These are phyloP conservation scores for Ogataea polymorpha DNA, from an alignment of 805 yeast species.

Conservation along the genomic window DNA sequence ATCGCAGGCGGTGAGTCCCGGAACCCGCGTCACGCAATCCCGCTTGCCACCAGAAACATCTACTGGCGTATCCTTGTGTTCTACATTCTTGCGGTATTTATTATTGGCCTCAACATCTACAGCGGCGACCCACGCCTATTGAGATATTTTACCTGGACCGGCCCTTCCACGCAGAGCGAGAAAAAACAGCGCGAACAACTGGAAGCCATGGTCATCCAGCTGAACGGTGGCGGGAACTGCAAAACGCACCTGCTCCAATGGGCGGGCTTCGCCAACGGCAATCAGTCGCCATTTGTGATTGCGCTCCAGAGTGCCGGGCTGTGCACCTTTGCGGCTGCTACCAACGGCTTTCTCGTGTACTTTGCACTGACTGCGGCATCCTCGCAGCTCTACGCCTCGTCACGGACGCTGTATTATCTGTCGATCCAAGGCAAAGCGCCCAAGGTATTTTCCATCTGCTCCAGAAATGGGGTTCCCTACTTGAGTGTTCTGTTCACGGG, in stretches of 20 bases:
- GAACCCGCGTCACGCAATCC: slow-evolving; percentile 73
- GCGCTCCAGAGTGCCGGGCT: slow-evolving; percentile 52
- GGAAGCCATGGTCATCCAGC: slow-evolving; percentile 20
- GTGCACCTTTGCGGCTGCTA: slow-evolving; percentile 47
- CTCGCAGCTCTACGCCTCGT: slow-evolving; percentile 58
- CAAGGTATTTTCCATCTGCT: slow-evolving; percentile 54
- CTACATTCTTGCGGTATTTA: slow-evolving; percentile 63
- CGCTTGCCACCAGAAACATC: slow-evolving; percentile 71
- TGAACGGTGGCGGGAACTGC: slow-evolving; percentile 31
- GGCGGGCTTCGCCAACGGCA: slow-evolving; percentile 43
- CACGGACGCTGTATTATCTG: slow-evolving; percentile 54
- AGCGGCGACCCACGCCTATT: slow-evolving; percentile 74
- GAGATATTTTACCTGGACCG: slow-evolving; percentile 45
- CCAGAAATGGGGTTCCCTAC: slow-evolving; percentile 68
- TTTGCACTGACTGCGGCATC: slow-evolving; percentile 58
- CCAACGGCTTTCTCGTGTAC: slow-evolving; percentile 50
- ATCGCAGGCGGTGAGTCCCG: slow-evolving; percentile 86
- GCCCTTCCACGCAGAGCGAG: slow-evolving; percentile 17
- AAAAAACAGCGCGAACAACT: slow-evolving; percentile 3
- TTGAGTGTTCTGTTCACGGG: slow-evolving; percentile 64
- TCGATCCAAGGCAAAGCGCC: slow-evolving; percentile 62
- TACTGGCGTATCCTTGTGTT: slow-evolving; percentile 67
- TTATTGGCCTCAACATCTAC: slow-evolving; percentile 69
- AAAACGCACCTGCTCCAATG: slow-evolving; percentile 23
- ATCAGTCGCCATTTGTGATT: slow-evolving; percentile 55